phyloP scores from a whole-genome alignment of 345 rosid species.

The Arabidopsis arenosa region DNA sequence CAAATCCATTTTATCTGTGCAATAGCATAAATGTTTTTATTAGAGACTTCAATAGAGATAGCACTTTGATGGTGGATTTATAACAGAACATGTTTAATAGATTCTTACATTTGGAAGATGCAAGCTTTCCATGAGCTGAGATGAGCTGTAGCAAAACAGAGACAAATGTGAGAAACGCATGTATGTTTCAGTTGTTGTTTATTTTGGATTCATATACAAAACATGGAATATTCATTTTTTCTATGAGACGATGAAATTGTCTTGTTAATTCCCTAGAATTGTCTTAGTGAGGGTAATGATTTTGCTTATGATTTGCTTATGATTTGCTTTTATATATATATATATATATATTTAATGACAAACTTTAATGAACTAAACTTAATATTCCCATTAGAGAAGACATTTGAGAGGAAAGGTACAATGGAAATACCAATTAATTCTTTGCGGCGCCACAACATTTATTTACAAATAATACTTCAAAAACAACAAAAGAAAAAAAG shows the following conservation, averaged over 20 bases:
- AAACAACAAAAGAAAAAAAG: constrained; percentile 1
- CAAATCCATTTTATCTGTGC: constrained; percentile 96
- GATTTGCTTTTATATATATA: too few species aligned
- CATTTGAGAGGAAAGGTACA: constrained; percentile 39
- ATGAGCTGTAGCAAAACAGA: constrained; percentile 69
- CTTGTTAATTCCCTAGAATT: constrained; percentile 6
- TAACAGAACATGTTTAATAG: background rate
- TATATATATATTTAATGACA: constrained; percentile 19
- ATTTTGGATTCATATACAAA: constrained; percentile 20
- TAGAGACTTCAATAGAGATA: constrained; percentile 13
- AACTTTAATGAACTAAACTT: constrained; percentile 43
- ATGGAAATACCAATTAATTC: constrained; percentile 27
- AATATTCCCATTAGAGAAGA: constrained; percentile 43
- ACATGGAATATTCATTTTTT: constrained; percentile 24
- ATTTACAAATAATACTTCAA: constrained; percentile 40
- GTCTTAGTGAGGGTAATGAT: too few species aligned
- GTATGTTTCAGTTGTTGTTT: constrained; percentile 1
- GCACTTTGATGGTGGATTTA: background rate
- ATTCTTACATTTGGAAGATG: constrained; percentile 90
- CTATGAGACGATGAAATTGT: constrained; percentile 32
- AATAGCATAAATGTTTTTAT: constrained; percentile 2
- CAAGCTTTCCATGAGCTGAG: constrained; percentile 88
- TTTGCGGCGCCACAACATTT: constrained; percentile 47
- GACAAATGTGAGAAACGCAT: constrained; percentile 35
- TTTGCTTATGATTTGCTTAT: too few species aligned